phyloP scores from a whole-genome alignment of 2,329 filamentous ascomycete species.

The Pseudogymnoascus sp. region DNA sequence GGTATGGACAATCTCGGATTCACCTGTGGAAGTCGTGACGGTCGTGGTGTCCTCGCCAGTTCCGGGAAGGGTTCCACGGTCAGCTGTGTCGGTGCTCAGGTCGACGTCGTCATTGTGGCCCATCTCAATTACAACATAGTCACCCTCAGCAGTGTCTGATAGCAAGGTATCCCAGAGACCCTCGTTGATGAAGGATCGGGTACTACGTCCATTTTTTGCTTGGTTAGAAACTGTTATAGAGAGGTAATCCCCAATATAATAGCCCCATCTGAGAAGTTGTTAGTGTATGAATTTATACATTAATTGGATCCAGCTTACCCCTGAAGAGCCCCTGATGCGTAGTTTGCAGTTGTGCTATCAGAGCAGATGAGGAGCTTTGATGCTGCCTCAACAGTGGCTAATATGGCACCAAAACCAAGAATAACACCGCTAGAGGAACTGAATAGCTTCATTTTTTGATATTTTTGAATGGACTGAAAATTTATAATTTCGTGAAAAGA shows the following conservation, averaged over 20 bases:
- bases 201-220: neutral
- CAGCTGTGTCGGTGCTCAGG: slow-evolving; percentile 16
- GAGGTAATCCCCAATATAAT: neutral
- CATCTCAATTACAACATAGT: slow-evolving; percentile 25
- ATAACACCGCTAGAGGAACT: too few relatives aligned
- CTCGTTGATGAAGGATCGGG: neutral
- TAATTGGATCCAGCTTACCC: neutral
- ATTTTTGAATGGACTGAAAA: too few relatives aligned
- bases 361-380: neutral
- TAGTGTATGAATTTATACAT: neutral
- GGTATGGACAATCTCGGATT: slow-evolving; percentile 20
- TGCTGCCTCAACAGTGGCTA: too few relatives aligned
- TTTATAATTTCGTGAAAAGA: too few relatives aligned
- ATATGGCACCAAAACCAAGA: too few relatives aligned
- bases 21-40: slow-evolving; percentile 18
- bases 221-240: neutral
- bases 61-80: slow-evolving; percentile 22
- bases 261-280: neutral
- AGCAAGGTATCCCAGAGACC: slow-evolving; percentile 14
- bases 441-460: too few relatives aligned
- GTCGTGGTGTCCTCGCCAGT: slow-evolving; percentile 20
- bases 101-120: slow-evolving; percentile 26
- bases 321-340: neutral
- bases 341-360: neutral
- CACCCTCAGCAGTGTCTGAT: slow-evolving; percentile 13